Base-by-base conservation (phyloP, 2,329 filamentous ascomycete genomes). In the Calonectria naviculata region DNA sequence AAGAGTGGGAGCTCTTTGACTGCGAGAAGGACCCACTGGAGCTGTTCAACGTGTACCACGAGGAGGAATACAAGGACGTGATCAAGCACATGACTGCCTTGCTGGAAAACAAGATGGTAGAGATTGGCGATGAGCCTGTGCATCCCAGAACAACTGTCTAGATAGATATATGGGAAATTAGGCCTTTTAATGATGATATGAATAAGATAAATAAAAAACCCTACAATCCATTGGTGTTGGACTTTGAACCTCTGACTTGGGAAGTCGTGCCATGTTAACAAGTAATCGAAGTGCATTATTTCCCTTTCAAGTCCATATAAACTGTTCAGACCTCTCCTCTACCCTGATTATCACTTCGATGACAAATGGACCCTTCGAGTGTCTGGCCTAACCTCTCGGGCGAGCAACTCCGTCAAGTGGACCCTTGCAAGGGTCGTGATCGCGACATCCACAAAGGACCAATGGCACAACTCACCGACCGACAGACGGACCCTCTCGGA, bases 1-100 rank as follows among this genome's bases (percentile, higher is more conserved):
- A 84, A 69, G 87, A 89, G 73, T 89, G 88, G 87, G 88, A 89
- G 75, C 70, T 89, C 19, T 89, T 89, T 72, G 87, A 89, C 73
- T 88, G 86, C 56, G 73, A 86, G 3, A 79, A 87, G 65, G 88
- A 88, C 70, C 85, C 86, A 0, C 73, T 88, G n/a, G 85, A 88
- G 73, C 71, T 88, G 36, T 87, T 89, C 71, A 88, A 88, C 63
- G 74, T 80, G 21, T 88, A 88, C 56, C 8, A 79, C 3, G 82
- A 87, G 0, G 68, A 78, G 0, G 73, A 77, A 44, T 87, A 87
- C 71, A 36, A 58, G 6, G 77, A 82, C 2, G 78, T 85, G 1
- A 83, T 87, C 1, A 71, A 72, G 67, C 66, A 75, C 0, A 87
- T 88, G 85, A 86, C 80, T 0, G 66, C 41, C 56, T 70, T 85